Evolutionary conservation across 2,329 filamentous ascomycete species (phyloP).

Genomic region (Fusarium mexicanum): DNA sequence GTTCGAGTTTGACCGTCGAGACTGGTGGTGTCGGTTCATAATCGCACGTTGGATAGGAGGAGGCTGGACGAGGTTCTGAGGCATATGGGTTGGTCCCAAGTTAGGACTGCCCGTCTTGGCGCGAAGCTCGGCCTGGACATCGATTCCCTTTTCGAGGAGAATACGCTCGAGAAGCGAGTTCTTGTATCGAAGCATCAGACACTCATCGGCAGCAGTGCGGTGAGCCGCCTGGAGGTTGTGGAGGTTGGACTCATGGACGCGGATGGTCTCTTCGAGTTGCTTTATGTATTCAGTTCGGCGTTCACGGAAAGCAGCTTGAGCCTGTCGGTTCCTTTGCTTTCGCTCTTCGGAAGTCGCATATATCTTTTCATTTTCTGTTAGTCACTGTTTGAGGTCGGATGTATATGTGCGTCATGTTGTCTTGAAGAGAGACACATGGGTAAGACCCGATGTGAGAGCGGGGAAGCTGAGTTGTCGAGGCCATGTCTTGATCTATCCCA

Average conservation of each 20-base stretch:
- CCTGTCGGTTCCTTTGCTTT: constrained; percentile 96
- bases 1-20: constrained; percentile 75
- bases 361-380: constrained; percentile 67
- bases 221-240: constrained; percentile 94
- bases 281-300: constrained; percentile 99
- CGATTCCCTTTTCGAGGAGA: constrained; percentile 95
- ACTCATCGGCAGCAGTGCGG: constrained; percentile 93
- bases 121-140: constrained; percentile 94
- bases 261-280: constrained; percentile 96
- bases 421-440: background rate
- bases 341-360: constrained; percentile 99
- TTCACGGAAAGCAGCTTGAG: constrained; percentile 96
- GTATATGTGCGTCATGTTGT: constrained; percentile 10
- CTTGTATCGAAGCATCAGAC: constrained; percentile 97
- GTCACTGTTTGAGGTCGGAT: constrained; percentile 15
- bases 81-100: constrained; percentile 74
- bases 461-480: constrained; percentile 7
- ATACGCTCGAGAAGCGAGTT: constrained; percentile 96
- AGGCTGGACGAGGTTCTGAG: constrained; percentile 74
- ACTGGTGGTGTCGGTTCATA: constrained; percentile 81
- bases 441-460: background rate
- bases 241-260: constrained; percentile 93
- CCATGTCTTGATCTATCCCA: background rate
- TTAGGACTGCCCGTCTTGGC: constrained; percentile 91
- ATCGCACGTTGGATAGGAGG: constrained; percentile 83